Evolutionary conservation across 1,284 basidiomycete genomes (phyloP).

Genomic region (Apiotrichum siamense): DNA sequence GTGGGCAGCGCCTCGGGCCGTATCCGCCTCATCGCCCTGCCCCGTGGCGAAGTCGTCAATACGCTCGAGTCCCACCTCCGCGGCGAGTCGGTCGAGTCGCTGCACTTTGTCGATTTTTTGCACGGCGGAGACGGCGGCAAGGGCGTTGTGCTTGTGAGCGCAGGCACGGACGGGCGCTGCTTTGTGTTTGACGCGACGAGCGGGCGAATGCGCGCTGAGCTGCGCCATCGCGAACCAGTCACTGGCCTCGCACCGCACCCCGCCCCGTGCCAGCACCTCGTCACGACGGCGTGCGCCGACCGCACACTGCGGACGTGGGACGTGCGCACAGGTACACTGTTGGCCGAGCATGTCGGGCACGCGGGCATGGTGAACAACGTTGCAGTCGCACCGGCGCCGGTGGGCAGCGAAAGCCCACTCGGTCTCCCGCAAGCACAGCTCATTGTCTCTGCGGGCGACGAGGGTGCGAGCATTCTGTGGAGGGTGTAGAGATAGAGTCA

Average conservation of each 20-base stretch:
- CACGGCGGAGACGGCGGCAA: slow-evolving; percentile 53
- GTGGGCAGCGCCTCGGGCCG: slow-evolving; percentile 79
- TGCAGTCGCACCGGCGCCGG: slow-evolving; percentile 53
- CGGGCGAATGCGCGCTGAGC: slow-evolving; percentile 70
- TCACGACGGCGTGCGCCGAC: slow-evolving; percentile 81
- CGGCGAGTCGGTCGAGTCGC: slow-evolving; percentile 82
- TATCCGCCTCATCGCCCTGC: slow-evolving; percentile 76
- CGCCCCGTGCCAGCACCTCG: slow-evolving; percentile 58
- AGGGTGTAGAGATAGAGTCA: slow-evolving; percentile 39
- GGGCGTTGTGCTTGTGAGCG: slow-evolving; percentile 68
- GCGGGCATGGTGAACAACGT: slow-evolving; percentile 70
- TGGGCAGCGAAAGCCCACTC: slow-evolving; percentile 41
- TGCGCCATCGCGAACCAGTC: slow-evolving; percentile 61
- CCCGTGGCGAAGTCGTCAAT: slow-evolving; percentile 65
- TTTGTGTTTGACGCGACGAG: slow-evolving; percentile 89
- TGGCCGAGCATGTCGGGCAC: slow-evolving; percentile 80
- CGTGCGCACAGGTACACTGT: slow-evolving; percentile 68
- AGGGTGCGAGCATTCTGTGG: slow-evolving; percentile 72
- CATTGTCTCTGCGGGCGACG: slow-evolving; percentile 77
- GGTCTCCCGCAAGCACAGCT: slow-evolving; percentile 44
- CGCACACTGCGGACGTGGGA: slow-evolving; percentile 87
- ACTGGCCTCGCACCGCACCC: slow-evolving; percentile 72
- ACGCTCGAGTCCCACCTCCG: slow-evolving; percentile 77
- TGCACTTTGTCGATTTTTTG: slow-evolving; percentile 75
- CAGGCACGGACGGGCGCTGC: slow-evolving; percentile 86